A percentile compares a stretch with the other conserved stretches of the same genome.
These are phyloP conservation scores for Toxicodendron radicans DNA, from an alignment of 345 rosid species.

Conservation along the genomic window DNA sequence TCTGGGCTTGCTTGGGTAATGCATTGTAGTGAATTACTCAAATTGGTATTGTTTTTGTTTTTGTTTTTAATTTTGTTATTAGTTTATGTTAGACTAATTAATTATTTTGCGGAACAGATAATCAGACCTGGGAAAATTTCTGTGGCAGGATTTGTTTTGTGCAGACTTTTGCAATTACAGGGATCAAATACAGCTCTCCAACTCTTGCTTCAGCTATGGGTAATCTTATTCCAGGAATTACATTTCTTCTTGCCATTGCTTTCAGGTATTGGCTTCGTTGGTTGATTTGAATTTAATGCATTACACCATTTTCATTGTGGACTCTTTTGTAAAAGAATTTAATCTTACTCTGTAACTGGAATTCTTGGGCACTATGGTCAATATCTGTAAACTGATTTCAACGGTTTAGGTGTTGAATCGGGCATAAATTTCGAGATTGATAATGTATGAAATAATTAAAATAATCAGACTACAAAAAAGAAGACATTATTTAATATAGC, in stretches of 20 bases:
- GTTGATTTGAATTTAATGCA: no score
- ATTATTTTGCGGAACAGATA: no score
- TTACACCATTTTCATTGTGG: not conserved
- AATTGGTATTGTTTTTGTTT: not conserved
- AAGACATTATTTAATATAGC: not conserved
- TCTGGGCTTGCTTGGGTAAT: constrained; percentile 26
- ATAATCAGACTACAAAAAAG: not conserved
- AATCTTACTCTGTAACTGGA: no score
- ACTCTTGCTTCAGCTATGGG: constrained; percentile 32
- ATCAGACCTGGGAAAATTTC: not conserved
- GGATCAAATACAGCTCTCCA: constrained; percentile 35
- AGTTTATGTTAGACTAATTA: no score
- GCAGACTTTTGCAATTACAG: constrained; percentile 21
- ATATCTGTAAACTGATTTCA: not conserved
- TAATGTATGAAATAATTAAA: not conserved
- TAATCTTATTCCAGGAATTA: constrained; percentile 34
- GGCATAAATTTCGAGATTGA: not conserved
- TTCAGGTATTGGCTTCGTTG: constrained; percentile 24
- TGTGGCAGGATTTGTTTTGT: constrained; percentile 18
- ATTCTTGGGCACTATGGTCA: no score
- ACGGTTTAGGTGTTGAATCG: not conserved
- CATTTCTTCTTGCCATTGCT: constrained; percentile 30
- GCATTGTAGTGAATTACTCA: not conserved
- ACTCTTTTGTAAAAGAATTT: no score
- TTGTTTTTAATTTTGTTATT: not conserved